A percentile compares a stretch with the other conserved stretches of the same genome.
These are phyloP conservation scores for Hemileccinum impolitum DNA, from an alignment of 768 basidiomycete genomes.

Conservation along the genomic window DNA sequence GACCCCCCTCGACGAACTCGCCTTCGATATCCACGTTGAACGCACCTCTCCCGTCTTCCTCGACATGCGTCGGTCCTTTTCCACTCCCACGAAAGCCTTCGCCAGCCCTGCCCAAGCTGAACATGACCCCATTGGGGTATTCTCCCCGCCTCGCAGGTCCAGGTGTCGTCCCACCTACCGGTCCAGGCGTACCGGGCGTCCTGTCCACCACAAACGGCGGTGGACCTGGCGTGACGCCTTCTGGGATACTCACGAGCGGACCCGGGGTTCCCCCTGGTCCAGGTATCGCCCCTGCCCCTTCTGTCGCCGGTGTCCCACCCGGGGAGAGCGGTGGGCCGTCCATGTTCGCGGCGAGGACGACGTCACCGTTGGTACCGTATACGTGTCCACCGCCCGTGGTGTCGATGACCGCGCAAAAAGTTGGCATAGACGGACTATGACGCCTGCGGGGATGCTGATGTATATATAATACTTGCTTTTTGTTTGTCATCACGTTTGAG, in stretches of 20 bases:
- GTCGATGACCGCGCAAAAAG: neutral
- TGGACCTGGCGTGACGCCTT: conserved; percentile 20
- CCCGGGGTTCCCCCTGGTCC: conserved; percentile 29
- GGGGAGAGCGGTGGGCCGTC: conserved; percentile 8
- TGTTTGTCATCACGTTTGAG: neutral
- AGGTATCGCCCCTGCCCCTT: conserved; percentile 22
- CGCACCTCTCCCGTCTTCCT: conserved; percentile 12
- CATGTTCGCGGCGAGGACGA: conserved; percentile 16
- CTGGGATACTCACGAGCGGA: conserved; percentile 28
- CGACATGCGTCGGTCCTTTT: conserved; percentile 18
- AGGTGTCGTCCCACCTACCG: conserved; percentile 27
- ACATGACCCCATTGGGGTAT: conserved; percentile 23
- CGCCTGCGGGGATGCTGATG: too few relatives aligned
- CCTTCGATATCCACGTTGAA: conserved; percentile 20
- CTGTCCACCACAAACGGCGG: conserved; percentile 10
- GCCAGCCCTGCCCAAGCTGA: conserved; percentile 27
- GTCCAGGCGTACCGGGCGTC: conserved; percentile 27
- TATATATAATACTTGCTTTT: neutral
- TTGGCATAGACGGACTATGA: conserved; percentile 21
- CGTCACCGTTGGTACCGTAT: conserved; percentile 26
- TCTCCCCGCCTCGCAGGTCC: conserved; percentile 31
- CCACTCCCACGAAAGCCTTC: conserved; percentile 24
- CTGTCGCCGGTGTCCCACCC: neutral
- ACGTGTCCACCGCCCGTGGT: neutral
- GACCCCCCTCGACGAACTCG: conserved; percentile 20